phyloP scores from a whole-genome alignment of 352 stramenopile species.

The Globisporangium orthogonon region DNA sequence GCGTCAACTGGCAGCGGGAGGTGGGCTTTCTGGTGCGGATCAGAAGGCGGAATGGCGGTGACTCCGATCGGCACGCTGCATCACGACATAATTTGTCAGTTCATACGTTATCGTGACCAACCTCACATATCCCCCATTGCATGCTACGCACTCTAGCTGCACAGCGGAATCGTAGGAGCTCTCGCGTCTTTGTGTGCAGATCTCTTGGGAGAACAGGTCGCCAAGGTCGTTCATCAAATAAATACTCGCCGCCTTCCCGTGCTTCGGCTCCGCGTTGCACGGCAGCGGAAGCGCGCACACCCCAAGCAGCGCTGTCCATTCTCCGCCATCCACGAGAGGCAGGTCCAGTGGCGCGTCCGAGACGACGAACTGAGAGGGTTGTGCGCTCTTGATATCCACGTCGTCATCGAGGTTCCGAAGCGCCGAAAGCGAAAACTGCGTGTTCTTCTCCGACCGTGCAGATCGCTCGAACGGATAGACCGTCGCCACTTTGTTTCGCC shows the following conservation, averaged over 20 bases:
- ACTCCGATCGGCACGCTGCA: slow-evolving; percentile 49
- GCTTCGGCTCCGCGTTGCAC: slow-evolving; percentile 4
- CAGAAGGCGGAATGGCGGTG: slow-evolving; percentile 18
- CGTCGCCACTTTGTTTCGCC: slow-evolving; percentile 29
- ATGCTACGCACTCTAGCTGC: slow-evolving; percentile 42
- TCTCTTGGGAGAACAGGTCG: slow-evolving; percentile 54
- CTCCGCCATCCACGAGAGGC: slow-evolving; percentile 46
- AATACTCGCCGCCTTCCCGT: slow-evolving; percentile 20
- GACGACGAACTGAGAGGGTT: slow-evolving; percentile 42
- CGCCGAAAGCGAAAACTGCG: slow-evolving; percentile 27
- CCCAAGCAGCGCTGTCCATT: slow-evolving; percentile 49
- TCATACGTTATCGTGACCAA: background rate
- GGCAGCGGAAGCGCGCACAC: slow-evolving; percentile 27
- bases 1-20: slow-evolving; percentile 50
- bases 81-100: background rate
- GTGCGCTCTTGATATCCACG: slow-evolving; percentile 11
- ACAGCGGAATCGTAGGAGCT: slow-evolving; percentile 39
- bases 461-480: slow-evolving; percentile 42
- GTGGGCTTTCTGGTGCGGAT: slow-evolving; percentile 13
- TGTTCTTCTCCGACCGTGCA: slow-evolving; percentile 14
- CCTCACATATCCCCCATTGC: background rate
- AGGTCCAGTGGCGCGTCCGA: slow-evolving; percentile 56
- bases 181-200: slow-evolving; percentile 24
- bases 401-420: slow-evolving; percentile 37
- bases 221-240: slow-evolving; percentile 68